Base-by-base conservation (phyloP, 495 filamentous ascomycete genomes). In the Aspergillus taichungensis region DNA sequence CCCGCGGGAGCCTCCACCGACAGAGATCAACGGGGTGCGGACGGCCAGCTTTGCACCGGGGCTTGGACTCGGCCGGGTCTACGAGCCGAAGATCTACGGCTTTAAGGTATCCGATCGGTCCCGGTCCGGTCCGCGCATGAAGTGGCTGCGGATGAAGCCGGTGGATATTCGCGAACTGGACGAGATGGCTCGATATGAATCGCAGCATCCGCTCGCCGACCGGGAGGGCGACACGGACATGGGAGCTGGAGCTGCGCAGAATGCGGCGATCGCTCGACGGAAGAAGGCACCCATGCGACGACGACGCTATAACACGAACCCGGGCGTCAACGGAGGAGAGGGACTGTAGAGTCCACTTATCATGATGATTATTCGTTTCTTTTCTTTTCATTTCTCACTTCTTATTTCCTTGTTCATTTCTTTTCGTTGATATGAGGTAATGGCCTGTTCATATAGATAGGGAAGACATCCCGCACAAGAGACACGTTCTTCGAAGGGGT, bases 11-110 rank as follows among this genome's bases (percentile, higher is more conserved):
- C 18, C 69, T 1, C 78, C 79, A 52, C 78, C 79, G 6, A 53
- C 67, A 11, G 67, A 70, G 56, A 80, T 98, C 56, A 97, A 98
- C 68, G 92, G 92, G 45, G 77, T 94, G 50, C 77, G 80, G 43
- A 79, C 84, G 11, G 64, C 74, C 27, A 98, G 96, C 60, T 80
- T 96, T 43, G 87, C 85, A 0, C 88, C 92, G 0, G 89, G 92
- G 8, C 73, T 98, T 6, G 94, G 94, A 18, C 73, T 66, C 11
- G 84, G 80, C 46, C 85, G 80, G 55, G 83, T 95, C 46, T 96
- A 97, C 72, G 88, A 95, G 55, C 87, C 91, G 42, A 85, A 83
- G 42, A 97, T 98, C 59, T 98, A 97, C 68, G 92, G 92, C 6
- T 98, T 98, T 67, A 77, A 85, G 34, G 94, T 98, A 28, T 85